Evolutionary conservation across 2,329 filamentous ascomycete species (phyloP), one percentile per base, ranked within the genome.

Genomic region (Monilinia vaccinii-corymbosi): DNA sequence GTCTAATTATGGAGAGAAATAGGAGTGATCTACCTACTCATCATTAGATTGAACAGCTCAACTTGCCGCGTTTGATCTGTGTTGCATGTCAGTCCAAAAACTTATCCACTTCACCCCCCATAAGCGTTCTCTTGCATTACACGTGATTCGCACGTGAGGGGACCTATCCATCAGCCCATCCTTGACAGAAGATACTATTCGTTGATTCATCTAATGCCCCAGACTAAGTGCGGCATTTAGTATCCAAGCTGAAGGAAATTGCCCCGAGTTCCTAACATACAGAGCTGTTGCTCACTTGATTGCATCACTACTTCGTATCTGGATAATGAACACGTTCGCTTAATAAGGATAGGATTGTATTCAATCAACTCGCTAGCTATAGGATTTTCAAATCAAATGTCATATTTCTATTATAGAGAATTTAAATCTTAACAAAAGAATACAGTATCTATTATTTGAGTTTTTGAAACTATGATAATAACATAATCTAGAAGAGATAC

Each of bases 41-140:
- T 16, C 51, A 28, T 44, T 44, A 55, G n/a, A 55, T 44, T 55
- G n/a, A 32, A 55, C 38, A 55, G 11, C 51, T 34, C 51, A 55
- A 32, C 25, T 44, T 44, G 18, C 51, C 44, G 38, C 4, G 32
- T 55, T 11, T 8, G 40, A 44, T 40, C 32, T 34, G 25, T 13
- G 32, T 55, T 44, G 51, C 51, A 55, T 44, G 13, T 44, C 51
- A 16, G 32, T 23, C 23, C 51, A 44, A 52, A 42, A 40, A 52
- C 36, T n/a, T 40, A 11, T 44, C 51, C 51, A 55, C 51, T 44
- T 13, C 38, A 44, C 6, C 21, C 31, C 23, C 18, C 28, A 13
- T 32, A 23, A 32, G 32, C 13, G 2, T 7, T 18, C 28, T 16
- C 8, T 18, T 32, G 8, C 13, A 18, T 31, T 2, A 23, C 51